Conservation (phyloP, 1,284 basidiomycete genomes). For the Pseudozyma tsukubaensis region DNA sequence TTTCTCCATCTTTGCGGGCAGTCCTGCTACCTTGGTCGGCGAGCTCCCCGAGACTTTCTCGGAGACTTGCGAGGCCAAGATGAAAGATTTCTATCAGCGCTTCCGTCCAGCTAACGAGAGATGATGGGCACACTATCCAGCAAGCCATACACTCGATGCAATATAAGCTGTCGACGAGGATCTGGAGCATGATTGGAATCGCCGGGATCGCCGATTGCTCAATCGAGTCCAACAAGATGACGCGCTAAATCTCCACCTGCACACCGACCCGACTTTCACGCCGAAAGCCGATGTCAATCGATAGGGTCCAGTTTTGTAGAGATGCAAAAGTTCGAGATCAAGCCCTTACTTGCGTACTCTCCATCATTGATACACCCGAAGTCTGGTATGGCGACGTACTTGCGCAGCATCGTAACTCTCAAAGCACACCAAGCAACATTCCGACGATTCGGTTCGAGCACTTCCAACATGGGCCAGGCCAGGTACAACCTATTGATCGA, state of each 20-base stretch:
- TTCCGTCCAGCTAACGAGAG: conserved; percentile 71
- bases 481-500: conserved; percentile 48
- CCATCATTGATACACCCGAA: neutral
- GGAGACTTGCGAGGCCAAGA: conserved; percentile 80
- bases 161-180: no score
- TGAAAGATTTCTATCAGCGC: conserved; percentile 80
- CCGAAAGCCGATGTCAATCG: no score
- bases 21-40: conserved; percentile 81
- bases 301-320: no score
- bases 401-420: neutral
- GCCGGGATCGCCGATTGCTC: no score
- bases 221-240: no score
- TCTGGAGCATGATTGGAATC: no score
- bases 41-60: conserved; percentile 90
- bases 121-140: conserved; percentile 1
- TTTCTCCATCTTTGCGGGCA: conserved; percentile 85
- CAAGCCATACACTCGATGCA: neutral
- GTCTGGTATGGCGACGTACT: neutral
- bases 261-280: no score
- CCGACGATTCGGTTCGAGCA: neutral
- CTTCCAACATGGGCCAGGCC: neutral
- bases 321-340: no score
- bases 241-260: no score
- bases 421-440: neutral
- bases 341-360: neutral